phyloP scores from a whole-genome alignment of 305 asterid genomes.

The Solanum hybrid region DNA sequence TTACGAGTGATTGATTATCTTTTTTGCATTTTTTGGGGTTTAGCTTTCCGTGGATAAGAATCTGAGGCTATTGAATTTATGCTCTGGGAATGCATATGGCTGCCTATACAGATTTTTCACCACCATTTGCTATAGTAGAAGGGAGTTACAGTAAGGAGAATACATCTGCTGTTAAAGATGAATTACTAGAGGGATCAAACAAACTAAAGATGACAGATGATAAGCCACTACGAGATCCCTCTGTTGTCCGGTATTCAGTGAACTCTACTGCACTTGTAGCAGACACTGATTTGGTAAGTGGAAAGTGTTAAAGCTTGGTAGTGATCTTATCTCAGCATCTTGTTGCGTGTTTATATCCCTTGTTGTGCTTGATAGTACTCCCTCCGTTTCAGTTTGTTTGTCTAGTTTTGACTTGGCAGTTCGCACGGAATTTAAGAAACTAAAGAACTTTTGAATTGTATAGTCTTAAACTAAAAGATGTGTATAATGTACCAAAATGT shows the following conservation, averaged over 20 bases:
- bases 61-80: not conserved
- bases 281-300: constrained; percentile 5
- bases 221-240: not conserved
- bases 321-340: not conserved
- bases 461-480: not conserved
- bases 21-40: not conserved
- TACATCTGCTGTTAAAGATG: not conserved
- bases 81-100: constrained; percentile 12
- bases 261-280: not conserved
- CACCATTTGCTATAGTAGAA: constrained; percentile 2
- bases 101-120: constrained; percentile 8
- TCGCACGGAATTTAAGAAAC: not conserved
- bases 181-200: not conserved
- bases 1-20: not conserved
- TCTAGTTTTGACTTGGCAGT: not conserved
- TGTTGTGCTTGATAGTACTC: not conserved
- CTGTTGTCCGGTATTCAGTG: not conserved
- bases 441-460: not conserved
- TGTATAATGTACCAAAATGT: not conserved
- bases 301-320: not conserved
- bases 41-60: not conserved
- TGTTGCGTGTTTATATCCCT: not conserved
- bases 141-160: constrained; percentile 4
- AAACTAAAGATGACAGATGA: not conserved
- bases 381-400: not conserved